Evolutionary conservation across 2,329 filamentous ascomycete genomes (phyloP).

Genomic region (Fusarium sarcochroum): DNA sequence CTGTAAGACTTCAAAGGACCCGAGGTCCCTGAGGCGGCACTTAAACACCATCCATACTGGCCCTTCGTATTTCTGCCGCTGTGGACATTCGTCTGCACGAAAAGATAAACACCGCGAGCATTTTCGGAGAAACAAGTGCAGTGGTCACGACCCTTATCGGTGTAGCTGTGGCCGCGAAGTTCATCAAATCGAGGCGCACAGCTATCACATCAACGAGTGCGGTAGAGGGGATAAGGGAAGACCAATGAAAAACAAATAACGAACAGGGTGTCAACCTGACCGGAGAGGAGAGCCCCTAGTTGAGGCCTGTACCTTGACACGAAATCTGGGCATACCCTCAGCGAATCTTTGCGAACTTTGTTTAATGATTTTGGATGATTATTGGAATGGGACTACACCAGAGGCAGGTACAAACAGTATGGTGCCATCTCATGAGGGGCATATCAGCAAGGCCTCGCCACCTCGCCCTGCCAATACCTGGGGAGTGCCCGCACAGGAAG

Average conservation of each 20-base stretch:
- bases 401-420: too few relatives aligned
- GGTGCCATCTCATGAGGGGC: too few relatives aligned
- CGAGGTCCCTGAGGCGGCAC: background rate
- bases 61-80: background rate
- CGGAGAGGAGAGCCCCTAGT: background rate
- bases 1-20: background rate
- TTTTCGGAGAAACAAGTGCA: background rate
- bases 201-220: background rate
- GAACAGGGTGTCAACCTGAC: too few relatives aligned
- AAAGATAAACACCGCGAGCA: constrained; percentile 1
- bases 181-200: accelerated
- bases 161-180: background rate
- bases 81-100: background rate
- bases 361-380: too few relatives aligned
- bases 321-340: too few relatives aligned
- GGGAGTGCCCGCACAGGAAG: too few relatives aligned
- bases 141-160: accelerated
- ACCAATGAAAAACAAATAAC: background rate
- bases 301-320: too few relatives aligned
- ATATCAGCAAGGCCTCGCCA: too few relatives aligned
- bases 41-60: background rate
- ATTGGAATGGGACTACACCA: too few relatives aligned
- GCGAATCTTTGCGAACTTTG: too few relatives aligned
- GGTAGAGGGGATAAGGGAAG: constrained; percentile 3
- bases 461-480: too few relatives aligned